Evolutionary conservation across 2,329 filamentous ascomycete genomes (phyloP), one percentile per base, ranked within the genome.

Genomic region (Monosporascus ibericus): DNA sequence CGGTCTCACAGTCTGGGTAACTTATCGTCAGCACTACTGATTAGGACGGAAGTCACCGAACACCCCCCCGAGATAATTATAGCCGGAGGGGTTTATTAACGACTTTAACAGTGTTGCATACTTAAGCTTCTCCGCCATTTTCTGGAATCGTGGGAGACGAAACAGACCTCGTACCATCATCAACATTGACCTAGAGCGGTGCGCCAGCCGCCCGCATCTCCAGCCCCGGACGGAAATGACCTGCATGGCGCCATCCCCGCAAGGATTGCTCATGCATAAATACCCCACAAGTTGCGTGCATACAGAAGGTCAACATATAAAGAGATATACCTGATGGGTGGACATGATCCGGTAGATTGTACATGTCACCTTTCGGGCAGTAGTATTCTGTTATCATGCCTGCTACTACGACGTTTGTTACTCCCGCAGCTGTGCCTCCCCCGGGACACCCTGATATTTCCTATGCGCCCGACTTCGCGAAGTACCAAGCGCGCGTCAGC

Each of bases 401-500:
- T 5, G 60, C 62, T 18, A 48, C 57, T 15, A 63, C 60, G 7
- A 63, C 60, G 7, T 60, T 58, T 15, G 55, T 61, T 9, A 60
- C 62, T 20, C 59, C 60, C n/a, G 42, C 55, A n/a, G 58, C 61
- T 6, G 48, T 55, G 8, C 53, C 53, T n/a, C 63, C 71, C 2
- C 68, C 68, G 1, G 73, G 74, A 22, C 80, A 83, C 58, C 81
- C 82, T 0, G 81, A 85, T 57, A 85, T 85, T 52, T 67, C 67
- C 1, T 85, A 85, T 61, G 69, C 74, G 1, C 81, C 82, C 0
- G 70, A 83, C 55, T 69, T 70, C 44, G 70, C 75, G 34, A 82
- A 78, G 57, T 85, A 79, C 57, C 68, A 76, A 27, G 73, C 74
- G 2, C 74, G 81, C 5, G 70, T 70, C n/a, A 66, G 75, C 48